These are phyloP conservation scores for Trichosporon asahii DNA, from an alignment of 1,284 basidiomycete genomes.

Conservation along the genomic window DNA sequence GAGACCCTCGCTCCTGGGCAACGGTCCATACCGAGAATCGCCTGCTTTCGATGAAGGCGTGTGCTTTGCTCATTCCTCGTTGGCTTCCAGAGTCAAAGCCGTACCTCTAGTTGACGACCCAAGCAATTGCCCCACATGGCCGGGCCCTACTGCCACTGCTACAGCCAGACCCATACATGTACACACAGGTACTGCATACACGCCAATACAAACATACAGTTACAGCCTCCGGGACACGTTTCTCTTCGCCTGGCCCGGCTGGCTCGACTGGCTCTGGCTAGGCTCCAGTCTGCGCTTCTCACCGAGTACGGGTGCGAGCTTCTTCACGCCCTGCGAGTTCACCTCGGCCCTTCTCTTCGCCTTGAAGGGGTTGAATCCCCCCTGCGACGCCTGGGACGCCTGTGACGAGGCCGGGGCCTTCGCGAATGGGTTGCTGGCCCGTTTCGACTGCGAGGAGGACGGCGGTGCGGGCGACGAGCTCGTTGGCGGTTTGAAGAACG, in stretches of 20 bases:
- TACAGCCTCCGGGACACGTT: constrained; percentile 4
- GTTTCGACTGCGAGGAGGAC: neutral
- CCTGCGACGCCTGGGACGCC: neutral
- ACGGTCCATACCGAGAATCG: too few relatives aligned
- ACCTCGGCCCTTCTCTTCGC: neutral
- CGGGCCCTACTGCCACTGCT: too few relatives aligned
- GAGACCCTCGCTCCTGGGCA: too few relatives aligned
- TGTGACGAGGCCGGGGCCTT: neutral
- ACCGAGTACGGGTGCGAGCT: neutral
- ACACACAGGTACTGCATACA: neutral
- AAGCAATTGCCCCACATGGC: too few relatives aligned
- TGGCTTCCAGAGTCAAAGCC: too few relatives aligned
- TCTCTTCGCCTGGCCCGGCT: neutral
- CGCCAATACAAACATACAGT: neutral
- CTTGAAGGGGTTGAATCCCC: neutral
- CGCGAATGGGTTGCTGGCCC: neutral
- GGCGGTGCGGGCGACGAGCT: neutral
- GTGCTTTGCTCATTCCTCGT: too few relatives aligned
- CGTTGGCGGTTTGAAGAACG: neutral
- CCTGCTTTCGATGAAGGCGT: too few relatives aligned
- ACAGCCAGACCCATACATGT: too few relatives aligned
- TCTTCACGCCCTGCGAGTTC: neutral
- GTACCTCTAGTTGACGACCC: too few relatives aligned
- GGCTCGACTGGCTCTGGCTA: neutral
- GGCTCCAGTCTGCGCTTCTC: neutral